These are phyloP conservation scores for Salix purpurea DNA, from an alignment of 345 rosid genomes.

Conservation along the genomic window DNA sequence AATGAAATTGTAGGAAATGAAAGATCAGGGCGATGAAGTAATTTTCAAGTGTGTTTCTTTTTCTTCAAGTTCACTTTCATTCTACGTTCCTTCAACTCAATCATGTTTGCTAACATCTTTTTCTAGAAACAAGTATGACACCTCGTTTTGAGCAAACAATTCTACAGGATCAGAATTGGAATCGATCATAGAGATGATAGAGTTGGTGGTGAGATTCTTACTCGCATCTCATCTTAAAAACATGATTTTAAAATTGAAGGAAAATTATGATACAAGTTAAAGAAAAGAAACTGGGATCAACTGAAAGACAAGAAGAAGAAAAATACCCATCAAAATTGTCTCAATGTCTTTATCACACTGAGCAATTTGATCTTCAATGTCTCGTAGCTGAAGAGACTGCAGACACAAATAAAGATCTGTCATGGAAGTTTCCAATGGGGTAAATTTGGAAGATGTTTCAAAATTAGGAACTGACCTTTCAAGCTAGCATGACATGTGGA, in stretches of 20 bases:
- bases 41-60: neutral
- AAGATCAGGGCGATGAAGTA: neutral
- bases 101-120: neutral
- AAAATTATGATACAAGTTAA: neutral
- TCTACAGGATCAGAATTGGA: neutral
- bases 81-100: neutral
- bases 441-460: neutral
- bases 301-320: neutral
- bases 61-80: neutral
- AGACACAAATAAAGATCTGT: slow-evolving; percentile 7
- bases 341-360: slow-evolving; percentile 48
- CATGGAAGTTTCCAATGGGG: neutral
- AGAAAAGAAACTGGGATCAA: neutral
- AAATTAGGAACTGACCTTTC: neutral
- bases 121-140: neutral
- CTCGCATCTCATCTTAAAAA: neutral
- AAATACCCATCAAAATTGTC: slow-evolving; percentile 42
- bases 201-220: neutral
- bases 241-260: no score
- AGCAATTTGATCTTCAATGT: slow-evolving; percentile 66
- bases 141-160: neutral
- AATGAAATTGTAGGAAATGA: neutral
- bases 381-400: slow-evolving; percentile 63
- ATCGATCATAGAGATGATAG: neutral
- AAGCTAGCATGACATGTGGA: neutral